Base-by-base conservation (phyloP, 257 asterid species). In the Penstemon eatonii region DNA sequence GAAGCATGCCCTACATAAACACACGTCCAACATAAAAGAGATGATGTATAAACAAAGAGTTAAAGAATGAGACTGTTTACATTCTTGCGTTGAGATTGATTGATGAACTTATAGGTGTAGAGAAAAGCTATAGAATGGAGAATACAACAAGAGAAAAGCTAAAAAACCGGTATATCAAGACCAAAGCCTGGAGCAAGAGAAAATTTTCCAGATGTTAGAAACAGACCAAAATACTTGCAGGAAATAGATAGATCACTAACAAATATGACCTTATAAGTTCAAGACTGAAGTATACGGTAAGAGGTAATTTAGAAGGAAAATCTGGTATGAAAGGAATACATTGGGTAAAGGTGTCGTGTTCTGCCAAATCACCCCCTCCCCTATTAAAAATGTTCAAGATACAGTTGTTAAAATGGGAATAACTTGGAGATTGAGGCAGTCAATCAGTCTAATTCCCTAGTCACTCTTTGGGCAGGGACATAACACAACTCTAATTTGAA, bases 141-240 rank as follows among this genome's bases (percentile, higher is more conserved):
- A 94, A 94, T 63, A 85, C 10, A 75, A 94, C 83, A 77, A 94
- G 95, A 56, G 97, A 84, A 70, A 81, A 64, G 71, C 97, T 81
- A 78, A 94, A 94, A 79, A 94, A 90, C 75, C 97, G 79, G 81
- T 85, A 92, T 73, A 94, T 89, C 83, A 83, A 81, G 71, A 81
- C 83, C 85, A 94, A 81, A 42, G 96, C 99, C 99, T 94, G 96
- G 68, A 76, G 41, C 45, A 77, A 69, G 57, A 72, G 43, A 51
- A 77, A 69, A 69, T 73, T 43, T 56, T 72, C 56, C 73, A 71
- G 66, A 63, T 63, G 67, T 64, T 43, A 67, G 73, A 71, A 67
- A 71, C 70, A 73, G 43, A 74, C 3, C 9, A 37, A 60, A 42
- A n/a, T n/a, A n/a, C n/a, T n/a, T n/a, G n/a, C n/a, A n/a, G n/a